phyloP scores from a whole-genome alignment of 1,139 yeast species.

The Debaryomyces singareniensis region DNA sequence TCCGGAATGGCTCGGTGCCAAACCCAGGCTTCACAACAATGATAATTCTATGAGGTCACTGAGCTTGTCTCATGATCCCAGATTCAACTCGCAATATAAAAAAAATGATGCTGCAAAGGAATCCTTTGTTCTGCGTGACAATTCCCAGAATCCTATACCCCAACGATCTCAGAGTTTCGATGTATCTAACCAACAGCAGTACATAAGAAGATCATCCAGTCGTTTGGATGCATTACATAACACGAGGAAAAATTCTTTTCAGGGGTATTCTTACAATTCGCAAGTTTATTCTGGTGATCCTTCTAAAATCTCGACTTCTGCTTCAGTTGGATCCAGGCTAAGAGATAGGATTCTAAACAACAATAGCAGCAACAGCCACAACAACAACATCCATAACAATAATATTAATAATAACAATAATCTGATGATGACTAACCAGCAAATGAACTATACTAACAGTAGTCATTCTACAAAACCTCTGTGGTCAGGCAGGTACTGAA shows the following conservation, averaged over 20 bases:
- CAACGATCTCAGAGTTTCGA: slow-evolving; percentile 7
- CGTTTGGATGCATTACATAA: slow-evolving; percentile 39
- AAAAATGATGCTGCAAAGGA: slow-evolving; percentile 15
- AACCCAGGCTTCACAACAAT: slow-evolving; percentile 4
- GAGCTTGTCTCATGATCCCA: slow-evolving; percentile 7
- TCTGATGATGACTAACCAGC: no score
- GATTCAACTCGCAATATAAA: slow-evolving; percentile 24
- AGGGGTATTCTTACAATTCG: slow-evolving; percentile 28
- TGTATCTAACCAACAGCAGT: neutral
- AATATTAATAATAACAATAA: slow-evolving; percentile 1
- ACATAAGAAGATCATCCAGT: slow-evolving; percentile 22
- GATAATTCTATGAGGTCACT: neutral
- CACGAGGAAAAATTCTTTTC: slow-evolving; percentile 36
- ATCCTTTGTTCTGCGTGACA: slow-evolving; percentile 5
- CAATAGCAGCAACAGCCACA: no score
- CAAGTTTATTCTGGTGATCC: slow-evolving; percentile 16
- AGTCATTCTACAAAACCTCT: no score
- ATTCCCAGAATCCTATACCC: slow-evolving; percentile 5
- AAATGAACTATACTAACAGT: no score
- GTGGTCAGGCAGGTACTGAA: neutral
- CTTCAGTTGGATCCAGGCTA: slow-evolving; percentile 27
- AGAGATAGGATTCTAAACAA: slow-evolving; percentile 31
- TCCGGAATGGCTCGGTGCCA: slow-evolving; percentile 43
- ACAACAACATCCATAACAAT: neutral
- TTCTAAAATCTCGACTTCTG: slow-evolving; percentile 20